These are phyloP conservation scores for Boletellus emodensis DNA, from an alignment of 768 basidiomycete species.

Conservation along the genomic window DNA sequence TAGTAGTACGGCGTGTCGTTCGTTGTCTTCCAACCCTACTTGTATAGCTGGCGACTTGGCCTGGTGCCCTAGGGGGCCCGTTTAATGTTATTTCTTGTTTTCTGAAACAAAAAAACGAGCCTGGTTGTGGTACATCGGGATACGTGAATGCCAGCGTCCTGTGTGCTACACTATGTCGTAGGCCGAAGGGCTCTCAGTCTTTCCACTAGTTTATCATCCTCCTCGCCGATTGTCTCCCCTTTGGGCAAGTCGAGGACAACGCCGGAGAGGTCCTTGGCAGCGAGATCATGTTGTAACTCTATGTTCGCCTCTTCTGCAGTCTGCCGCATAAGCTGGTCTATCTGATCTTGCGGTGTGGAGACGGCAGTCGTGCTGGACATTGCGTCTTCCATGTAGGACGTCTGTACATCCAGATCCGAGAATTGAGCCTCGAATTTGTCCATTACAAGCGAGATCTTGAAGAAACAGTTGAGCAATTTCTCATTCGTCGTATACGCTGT, in stretches of 20 bases:
- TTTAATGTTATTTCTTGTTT: conserved; percentile 11
- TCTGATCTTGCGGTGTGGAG: conserved; percentile 94
- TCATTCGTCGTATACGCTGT: not conserved
- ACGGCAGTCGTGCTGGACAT: conserved; percentile 92
- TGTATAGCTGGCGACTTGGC: not conserved
- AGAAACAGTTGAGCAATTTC: not conserved
- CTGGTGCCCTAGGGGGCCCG: conserved; percentile 2
- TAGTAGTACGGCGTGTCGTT: conserved; percentile 10
- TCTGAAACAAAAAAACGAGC: not conserved
- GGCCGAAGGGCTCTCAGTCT: conserved; percentile 85
- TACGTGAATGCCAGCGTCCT: conserved; percentile 7
- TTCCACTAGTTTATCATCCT: conserved; percentile 80
- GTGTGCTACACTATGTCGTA: conserved; percentile 42
- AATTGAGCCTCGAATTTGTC: conserved; percentile 98
- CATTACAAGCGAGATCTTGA: conserved; percentile 95
- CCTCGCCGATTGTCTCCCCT: conserved; percentile 60
- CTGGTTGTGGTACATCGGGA: not conserved
- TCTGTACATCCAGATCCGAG: conserved; percentile 95
- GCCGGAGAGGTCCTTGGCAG: conserved; percentile 51
- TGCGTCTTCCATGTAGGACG: conserved; percentile 95
- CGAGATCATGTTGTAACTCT: conserved; percentile 88
- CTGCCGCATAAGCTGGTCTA: conserved; percentile 86
- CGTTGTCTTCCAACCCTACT: conserved; percentile 7
- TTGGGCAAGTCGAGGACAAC: conserved; percentile 54
- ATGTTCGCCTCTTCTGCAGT: conserved; percentile 97